Evolutionary conservation across 805 yeast species (phyloP).

Genomic region (Lipomyces starkeyi): DNA sequence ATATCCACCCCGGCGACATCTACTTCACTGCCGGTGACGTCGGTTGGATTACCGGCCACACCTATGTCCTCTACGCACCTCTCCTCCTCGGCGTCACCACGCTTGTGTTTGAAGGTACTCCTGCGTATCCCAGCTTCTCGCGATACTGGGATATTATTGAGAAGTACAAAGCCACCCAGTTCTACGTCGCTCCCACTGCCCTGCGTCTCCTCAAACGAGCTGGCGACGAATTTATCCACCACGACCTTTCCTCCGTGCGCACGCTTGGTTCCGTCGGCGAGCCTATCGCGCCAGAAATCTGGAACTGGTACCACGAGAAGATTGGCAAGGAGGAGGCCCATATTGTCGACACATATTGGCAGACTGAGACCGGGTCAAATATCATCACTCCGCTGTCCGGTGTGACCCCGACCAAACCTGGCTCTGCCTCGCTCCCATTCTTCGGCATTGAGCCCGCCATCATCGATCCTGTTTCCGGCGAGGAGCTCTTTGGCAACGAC

Average conservation of each 20-base stretch:
- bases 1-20: constrained; percentile 84
- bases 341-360: constrained; percentile 97
- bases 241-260: constrained; percentile 84
- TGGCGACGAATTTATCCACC: constrained; percentile 83
- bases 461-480: constrained; percentile 91
- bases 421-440: constrained; percentile 95
- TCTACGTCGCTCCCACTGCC: constrained; percentile 98
- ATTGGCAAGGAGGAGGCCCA: constrained; percentile 90
- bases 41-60: constrained; percentile 99
- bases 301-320: constrained; percentile 97
- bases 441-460: constrained; percentile 91
- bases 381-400: constrained; percentile 95
- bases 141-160: constrained; percentile 97
- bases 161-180: constrained; percentile 88
- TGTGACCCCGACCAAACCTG: constrained; percentile 93
- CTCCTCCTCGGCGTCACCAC: constrained; percentile 86
- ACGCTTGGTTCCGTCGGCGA: constrained; percentile 98
- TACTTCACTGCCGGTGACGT: constrained; percentile 97
- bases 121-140: constrained; percentile 93
- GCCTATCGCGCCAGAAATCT: constrained; percentile 96
- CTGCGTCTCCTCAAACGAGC: constrained; percentile 87
- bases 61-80: constrained; percentile 95
- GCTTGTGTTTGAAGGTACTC: constrained; percentile 95
- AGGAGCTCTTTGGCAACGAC: constrained; percentile 81
- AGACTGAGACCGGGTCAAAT: constrained; percentile 97